A percentile compares a stretch with the other conserved stretches of the same genome.
Conservation (phyloP, 2,329 filamentous ascomycete species). For the Fusarium sp. region DNA sequence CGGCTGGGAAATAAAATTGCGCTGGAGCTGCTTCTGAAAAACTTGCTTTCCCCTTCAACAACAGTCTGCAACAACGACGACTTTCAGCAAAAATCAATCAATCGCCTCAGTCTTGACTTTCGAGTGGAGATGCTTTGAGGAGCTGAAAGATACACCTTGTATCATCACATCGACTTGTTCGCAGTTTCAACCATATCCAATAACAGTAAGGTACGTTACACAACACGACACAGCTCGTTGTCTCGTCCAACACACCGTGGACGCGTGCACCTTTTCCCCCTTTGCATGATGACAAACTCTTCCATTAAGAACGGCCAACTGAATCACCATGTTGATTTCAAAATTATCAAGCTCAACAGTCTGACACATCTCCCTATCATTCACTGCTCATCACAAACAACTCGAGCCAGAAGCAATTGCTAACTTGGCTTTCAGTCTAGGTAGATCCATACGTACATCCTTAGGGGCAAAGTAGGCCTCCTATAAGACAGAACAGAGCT, state of each 20-base stretch:
- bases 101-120: conserved; percentile 5
- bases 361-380: conserved; percentile 59
- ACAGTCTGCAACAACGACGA: conserved; percentile 6
- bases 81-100: conserved; percentile 2
- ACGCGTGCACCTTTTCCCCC: conserved; percentile 21
- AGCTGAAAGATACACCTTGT: conserved; percentile 1
- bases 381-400: conserved; percentile 9
- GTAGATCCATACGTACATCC: conserved; percentile 15
- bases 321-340: conserved; percentile 71
- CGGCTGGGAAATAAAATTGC: conserved; percentile 39
- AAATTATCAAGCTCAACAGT: conserved; percentile 77
- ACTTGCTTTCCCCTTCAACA: conserved; percentile 21
- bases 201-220: conserved; percentile 44
- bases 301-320: conserved; percentile 78
- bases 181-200: conserved; percentile 4
- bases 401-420: conserved; percentile 30
- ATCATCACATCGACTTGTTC: conserved; percentile 2
- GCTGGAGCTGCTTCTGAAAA: conserved; percentile 19
- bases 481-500: not conserved
- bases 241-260: conserved; percentile 28
- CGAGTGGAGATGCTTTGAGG: conserved; percentile 19
- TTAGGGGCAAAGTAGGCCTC: conserved; percentile 31
- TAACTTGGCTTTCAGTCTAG: conserved; percentile 46
- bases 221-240: conserved; percentile 32
- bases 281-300: conserved; percentile 69